These are phyloP conservation scores for Cyphellophora europaea DNA, from an alignment of 2,329 filamentous ascomycete species.

Conservation along the genomic window DNA sequence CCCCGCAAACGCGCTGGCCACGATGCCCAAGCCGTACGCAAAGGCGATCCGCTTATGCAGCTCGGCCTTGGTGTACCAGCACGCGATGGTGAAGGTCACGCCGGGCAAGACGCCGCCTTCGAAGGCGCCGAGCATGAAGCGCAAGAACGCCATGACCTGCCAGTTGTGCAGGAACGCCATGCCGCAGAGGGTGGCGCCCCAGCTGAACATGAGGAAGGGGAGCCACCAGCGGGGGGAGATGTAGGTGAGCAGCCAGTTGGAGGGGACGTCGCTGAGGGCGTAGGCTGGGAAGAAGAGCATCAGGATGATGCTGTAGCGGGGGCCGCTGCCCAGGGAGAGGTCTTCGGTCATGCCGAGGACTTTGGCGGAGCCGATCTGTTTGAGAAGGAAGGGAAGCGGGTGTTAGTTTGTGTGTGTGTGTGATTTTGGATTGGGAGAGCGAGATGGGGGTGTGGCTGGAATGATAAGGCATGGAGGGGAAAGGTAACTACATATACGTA, in stretches of 20 bases:
- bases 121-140: slow-evolving; percentile 6
- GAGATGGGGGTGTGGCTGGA: too few species aligned
- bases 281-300: slow-evolving; percentile 11
- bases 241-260: slow-evolving; percentile 8
- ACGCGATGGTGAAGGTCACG: slow-evolving; percentile 7
- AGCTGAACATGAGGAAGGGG: slow-evolving; percentile 4
- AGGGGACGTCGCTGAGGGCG: slow-evolving; percentile 3
- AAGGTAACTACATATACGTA: too few species aligned
- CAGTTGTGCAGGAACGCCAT: slow-evolving; percentile 8
- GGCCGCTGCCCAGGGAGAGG: slow-evolving; percentile 2
- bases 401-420: too few species aligned
- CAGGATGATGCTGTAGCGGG: slow-evolving; percentile 5
- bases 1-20: slow-evolving; percentile 43
- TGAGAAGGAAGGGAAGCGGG: too few species aligned
- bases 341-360: slow-evolving; percentile 9
- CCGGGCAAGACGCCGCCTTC: slow-evolving; percentile 9
- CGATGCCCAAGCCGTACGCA: slow-evolving; percentile 22
- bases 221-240: slow-evolving; percentile 6
- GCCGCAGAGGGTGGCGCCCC: slow-evolving; percentile 5
- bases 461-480: too few species aligned
- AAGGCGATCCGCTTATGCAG: slow-evolving; percentile 26
- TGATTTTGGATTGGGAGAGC: too few species aligned
- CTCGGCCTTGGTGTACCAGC: slow-evolving; percentile 25
- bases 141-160: slow-evolving; percentile 4
- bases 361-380: slow-evolving; percentile 6